phyloP scores from a whole-genome alignment of 2,329 filamentous ascomycete species.

The Volutella citrinella region DNA sequence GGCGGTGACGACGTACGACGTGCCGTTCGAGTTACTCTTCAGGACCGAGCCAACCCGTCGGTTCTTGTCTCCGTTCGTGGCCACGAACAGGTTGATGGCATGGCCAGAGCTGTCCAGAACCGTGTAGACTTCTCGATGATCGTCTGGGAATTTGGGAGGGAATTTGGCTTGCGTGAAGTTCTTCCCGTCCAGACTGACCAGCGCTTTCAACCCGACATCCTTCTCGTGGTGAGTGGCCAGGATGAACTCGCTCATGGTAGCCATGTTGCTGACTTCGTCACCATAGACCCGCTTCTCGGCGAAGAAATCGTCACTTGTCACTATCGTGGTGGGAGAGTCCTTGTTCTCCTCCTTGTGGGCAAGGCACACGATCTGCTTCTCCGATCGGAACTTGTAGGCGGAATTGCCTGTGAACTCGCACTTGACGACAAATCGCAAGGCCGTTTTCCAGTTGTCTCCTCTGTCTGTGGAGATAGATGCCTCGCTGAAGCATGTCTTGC shows the following conservation, averaged over 20 bases:
- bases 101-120: conserved; percentile 94
- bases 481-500: conserved; percentile 63
- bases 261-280: conserved; percentile 70
- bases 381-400: conserved; percentile 50
- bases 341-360: conserved; percentile 53
- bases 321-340: conserved; percentile 63
- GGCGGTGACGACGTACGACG: conserved; percentile 85
- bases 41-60: conserved; percentile 81
- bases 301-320: conserved; percentile 80
- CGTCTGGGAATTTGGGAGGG: conserved; percentile 77
- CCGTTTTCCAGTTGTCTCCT: conserved; percentile 73
- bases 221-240: conserved; percentile 72
- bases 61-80: conserved; percentile 63
- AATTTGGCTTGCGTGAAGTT: conserved; percentile 82
- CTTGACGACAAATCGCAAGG: conserved; percentile 71
- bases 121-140: conserved; percentile 80
- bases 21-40: conserved; percentile 98
- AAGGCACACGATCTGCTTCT: conserved; percentile 59
- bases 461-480: conserved; percentile 78
- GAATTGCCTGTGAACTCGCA: conserved; percentile 81
- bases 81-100: conserved; percentile 90
- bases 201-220: conserved; percentile 66
- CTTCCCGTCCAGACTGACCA: conserved; percentile 80
- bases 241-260: conserved; percentile 95
- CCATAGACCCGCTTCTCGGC: conserved; percentile 54